Evolutionary conservation across 495 filamentous ascomycete species (phyloP), one percentile per base, ranked within the genome.

Genomic region (Parathielavia hyrcaniae): DNA sequence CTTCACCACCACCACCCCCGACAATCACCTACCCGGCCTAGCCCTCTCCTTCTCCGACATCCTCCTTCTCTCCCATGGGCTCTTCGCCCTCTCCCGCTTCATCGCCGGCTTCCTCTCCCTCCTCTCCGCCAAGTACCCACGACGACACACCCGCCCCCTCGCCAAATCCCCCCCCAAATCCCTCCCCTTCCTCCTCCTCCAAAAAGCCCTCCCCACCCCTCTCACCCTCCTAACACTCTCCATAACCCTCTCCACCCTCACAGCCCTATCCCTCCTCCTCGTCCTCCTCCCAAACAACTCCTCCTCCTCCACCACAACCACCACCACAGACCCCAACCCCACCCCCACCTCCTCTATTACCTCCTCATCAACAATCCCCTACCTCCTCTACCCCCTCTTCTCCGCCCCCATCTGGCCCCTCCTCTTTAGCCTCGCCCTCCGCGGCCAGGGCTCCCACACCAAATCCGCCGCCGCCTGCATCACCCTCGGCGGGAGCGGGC

Each of bases 391-490:
- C 52, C 79, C 86, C 59, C 83, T 87, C 69, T 84, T 83, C 63
- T 87, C 88, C 68, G 83, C 81, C 3, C 81, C 79, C 50, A 80
- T 86, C 69, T 90, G 85, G 76, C 85, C 87, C 0, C 81, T 86
- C 8, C 83, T 88, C 53, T 87, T 86, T 70, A 77, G 82, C 4
- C 75, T 90, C 2, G 80, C 82, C 4, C 75, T 91, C 32, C 80
- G 86, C 46, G 86, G 87, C 1, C 79, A 90, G 23, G 87, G 87
- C 5, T 76, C 78, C 13, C 78, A 84, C 56, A 89, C 86, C 1
- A 90, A 90, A 69, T 76, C 81, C 17, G 86, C 83, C 12, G 81
- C 83, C 1, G 85, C 82, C 4, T 83, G 78, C 69, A 69, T 90
- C 41, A 86, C 87, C 0, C 82, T 86, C 61, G 81, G 81, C 20